Evolutionary conservation across 768 basidiomycete species (phyloP).

Genomic region (Mycena amicta): DNA sequence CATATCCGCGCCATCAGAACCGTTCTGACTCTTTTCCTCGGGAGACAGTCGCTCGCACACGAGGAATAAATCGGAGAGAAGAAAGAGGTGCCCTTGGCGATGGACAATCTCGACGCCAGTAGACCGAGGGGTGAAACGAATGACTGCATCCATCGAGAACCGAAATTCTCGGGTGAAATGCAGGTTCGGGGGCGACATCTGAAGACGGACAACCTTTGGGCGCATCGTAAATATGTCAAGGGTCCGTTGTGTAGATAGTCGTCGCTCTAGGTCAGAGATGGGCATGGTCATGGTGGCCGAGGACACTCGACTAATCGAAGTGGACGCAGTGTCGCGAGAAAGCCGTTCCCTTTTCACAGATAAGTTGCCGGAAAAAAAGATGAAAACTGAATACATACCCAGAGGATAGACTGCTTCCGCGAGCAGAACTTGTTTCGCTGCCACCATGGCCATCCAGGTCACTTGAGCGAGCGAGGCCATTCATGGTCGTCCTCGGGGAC

Average conservation of each 20-base stretch:
- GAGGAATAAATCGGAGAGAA: constrained; percentile 92
- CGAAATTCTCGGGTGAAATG: constrained; percentile 80
- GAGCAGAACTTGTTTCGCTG: constrained; percentile 55
- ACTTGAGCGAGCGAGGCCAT: constrained; percentile 18
- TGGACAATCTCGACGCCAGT: constrained; percentile 79
- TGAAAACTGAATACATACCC: constrained; percentile 53
- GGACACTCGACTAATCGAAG: constrained; percentile 55
- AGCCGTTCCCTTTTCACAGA: constrained; percentile 49
- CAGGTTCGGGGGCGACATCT: constrained; percentile 81
- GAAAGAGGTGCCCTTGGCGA: constrained; percentile 76
- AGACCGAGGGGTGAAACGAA: constrained; percentile 77
- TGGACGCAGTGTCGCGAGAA: constrained; percentile 61
- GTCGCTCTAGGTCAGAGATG: constrained; percentile 77
- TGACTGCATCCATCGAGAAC: constrained; percentile 66
- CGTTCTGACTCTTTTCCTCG: constrained; percentile 56
- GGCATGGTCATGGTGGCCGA: constrained; percentile 56
- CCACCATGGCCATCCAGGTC: constrained; percentile 34
- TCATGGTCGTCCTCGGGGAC: constrained; percentile 25
- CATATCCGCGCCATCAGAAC: constrained; percentile 74
- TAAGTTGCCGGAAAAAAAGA: constrained; percentile 26
- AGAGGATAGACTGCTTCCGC: constrained; percentile 54
- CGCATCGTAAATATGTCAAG: constrained; percentile 96
- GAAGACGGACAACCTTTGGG: constrained; percentile 88
- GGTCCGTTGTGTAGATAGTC: constrained; percentile 75
- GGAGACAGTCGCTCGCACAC: constrained; percentile 83